These are phyloP conservation scores for Pichia sp. DNA, from an alignment of 1,139 yeast species.

Conservation along the genomic window DNA sequence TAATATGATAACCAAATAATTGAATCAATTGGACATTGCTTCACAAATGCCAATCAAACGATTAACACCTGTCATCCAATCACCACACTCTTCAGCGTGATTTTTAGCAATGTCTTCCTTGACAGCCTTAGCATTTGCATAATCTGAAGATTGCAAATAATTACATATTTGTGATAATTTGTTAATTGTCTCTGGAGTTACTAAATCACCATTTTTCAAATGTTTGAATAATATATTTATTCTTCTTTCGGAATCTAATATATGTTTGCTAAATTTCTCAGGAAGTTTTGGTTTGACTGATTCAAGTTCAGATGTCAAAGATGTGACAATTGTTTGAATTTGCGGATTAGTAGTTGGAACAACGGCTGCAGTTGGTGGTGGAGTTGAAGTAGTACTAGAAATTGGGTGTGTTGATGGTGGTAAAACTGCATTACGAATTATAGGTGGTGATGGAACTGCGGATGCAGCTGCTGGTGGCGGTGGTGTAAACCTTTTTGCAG, in stretches of 20 bases:
- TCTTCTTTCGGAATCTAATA: constrained; percentile 77
- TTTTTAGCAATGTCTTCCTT: constrained; percentile 59
- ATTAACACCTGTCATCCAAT: constrained; percentile 91
- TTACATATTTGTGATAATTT: constrained; percentile 47
- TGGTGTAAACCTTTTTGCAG: constrained; percentile 12
- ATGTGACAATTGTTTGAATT: constrained; percentile 46
- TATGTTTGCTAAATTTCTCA: constrained; percentile 64
- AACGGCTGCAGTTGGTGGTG: constrained; percentile 27
- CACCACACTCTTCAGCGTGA: constrained; percentile 70
- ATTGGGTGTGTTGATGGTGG: too few species aligned
- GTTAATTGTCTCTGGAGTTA: constrained; percentile 50
- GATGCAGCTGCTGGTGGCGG: not conserved
- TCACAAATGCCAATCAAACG: constrained; percentile 66
- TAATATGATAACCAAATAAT: too few species aligned
- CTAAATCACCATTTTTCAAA: constrained; percentile 65
- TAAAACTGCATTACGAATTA: constrained; percentile 13
- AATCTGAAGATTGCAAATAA: constrained; percentile 50
- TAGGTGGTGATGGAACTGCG: constrained; percentile 3
- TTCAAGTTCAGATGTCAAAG: constrained; percentile 48
- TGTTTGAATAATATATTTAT: constrained; percentile 71
- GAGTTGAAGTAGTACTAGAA: too few species aligned
- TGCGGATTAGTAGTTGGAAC: constrained; percentile 32
- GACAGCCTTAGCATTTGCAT: constrained; percentile 49
- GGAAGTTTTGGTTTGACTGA: constrained; percentile 72
- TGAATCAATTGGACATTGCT: constrained; percentile 11